These are phyloP conservation scores for Colletotrichum paranaense DNA, from an alignment of 2,329 filamentous ascomycete species.

Conservation along the genomic window DNA sequence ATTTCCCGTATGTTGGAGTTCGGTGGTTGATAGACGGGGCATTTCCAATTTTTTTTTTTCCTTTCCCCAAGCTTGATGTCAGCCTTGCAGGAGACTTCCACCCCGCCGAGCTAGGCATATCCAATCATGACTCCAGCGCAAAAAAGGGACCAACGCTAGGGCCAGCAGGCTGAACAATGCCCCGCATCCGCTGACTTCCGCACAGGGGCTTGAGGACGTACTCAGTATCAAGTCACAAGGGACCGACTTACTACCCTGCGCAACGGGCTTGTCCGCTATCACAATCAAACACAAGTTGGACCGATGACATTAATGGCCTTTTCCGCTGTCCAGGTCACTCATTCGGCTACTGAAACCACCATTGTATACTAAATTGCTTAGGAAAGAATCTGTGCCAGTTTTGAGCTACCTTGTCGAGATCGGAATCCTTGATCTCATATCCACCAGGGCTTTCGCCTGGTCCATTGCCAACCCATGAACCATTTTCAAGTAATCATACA, in stretches of 20 bases:
- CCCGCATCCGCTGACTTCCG: slow-evolving; percentile 14
- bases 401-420: not conserved
- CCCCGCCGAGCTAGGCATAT: slow-evolving; percentile 14
- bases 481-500: slow-evolving; percentile 20
- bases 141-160: slow-evolving; percentile 13
- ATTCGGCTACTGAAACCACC: not conserved
- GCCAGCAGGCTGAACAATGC: slow-evolving; percentile 19
- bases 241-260: not conserved
- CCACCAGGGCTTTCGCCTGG: not conserved
- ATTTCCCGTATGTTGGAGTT: not conserved
- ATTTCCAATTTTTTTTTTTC: slow-evolving; percentile 34
- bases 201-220: not conserved
- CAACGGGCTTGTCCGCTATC: not conserved
- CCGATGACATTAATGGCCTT: not conserved
- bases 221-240: not conserved
- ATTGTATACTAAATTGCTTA: too few relatives aligned
- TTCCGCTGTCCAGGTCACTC: not conserved
- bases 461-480: not conserved
- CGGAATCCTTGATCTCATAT: not conserved
- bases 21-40: not conserved
- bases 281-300: not conserved
- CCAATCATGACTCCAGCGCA: slow-evolving; percentile 33
- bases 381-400: not conserved
- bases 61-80: slow-evolving; percentile 16
- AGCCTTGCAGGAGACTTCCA: slow-evolving; percentile 35